Conservation (phyloP, 208 protist species). For the Entamoeba dispar region DNA sequence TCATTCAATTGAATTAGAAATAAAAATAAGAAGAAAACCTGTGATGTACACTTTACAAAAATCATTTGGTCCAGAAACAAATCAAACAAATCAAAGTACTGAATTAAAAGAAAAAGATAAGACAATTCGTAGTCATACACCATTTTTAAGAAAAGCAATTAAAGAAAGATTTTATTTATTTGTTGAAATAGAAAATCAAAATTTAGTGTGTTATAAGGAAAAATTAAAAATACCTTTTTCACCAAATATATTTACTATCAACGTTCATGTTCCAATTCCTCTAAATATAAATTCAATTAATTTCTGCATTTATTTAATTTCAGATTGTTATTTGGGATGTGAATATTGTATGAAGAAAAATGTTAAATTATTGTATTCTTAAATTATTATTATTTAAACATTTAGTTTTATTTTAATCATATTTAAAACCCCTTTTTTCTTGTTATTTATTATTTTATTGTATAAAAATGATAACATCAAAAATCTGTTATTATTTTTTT, state of each 20-base stretch:
- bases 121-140: not conserved
- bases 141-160: not conserved
- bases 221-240: not conserved
- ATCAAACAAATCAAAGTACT: not conserved
- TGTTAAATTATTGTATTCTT: not conserved
- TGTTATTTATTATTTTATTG: too few species aligned
- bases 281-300: not conserved
- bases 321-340: not conserved
- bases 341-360: not conserved
- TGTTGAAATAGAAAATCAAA: not conserved
- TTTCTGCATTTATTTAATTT: not conserved
- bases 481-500: too few species aligned
- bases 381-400: too few species aligned
- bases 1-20: not conserved
- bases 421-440: too few species aligned
- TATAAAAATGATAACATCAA: too few species aligned
- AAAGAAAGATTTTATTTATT: not conserved
- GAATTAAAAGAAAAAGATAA: not conserved
- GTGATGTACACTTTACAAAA: not conserved
- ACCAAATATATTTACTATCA: not conserved
- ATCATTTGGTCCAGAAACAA: not conserved
- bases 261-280: not conserved
- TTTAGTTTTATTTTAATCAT: too few species aligned
- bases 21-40: not conserved
- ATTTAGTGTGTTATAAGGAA: not conserved